Evolutionary conservation across 179 eudicot species (phyloP), one percentile per base, ranked within the genome.

Genomic region (Corrigiola litoralis): DNA sequence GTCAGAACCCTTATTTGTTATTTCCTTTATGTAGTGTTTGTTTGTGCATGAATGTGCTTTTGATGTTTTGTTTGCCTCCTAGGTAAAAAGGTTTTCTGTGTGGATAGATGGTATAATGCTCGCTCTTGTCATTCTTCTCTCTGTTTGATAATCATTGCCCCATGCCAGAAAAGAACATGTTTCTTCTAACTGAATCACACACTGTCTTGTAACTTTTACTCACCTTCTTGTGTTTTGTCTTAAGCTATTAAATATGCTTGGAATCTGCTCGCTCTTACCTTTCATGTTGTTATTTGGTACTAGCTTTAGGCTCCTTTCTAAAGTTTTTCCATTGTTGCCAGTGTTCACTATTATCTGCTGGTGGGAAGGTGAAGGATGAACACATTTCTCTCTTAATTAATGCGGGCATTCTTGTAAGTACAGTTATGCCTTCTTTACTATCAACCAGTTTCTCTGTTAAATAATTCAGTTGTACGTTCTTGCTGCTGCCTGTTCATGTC

Each of bases 351-450:
- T 81, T 94, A 47, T 83, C 94, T 41, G 45, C 61, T 4, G 91
- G 89, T 60, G 99, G 97, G 40, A 86, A 84, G 74, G 91, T 90
- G 79, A 90, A 86, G 68, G 99, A 94, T 70, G 88, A 79, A 20
- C 89, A 94, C 69, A 70, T 94, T 55, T 83, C 99, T 71, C 85
- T 86, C 55, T 68, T 94, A 62, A 87, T 94, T 28, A 90, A 81
- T 79, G 95, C 96, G 25, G 97, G 99, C 37, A 79, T 94, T 62
- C 84, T 94, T 25, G 99, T 94, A 67, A 88, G 96, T 79, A 17
- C 41, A 44, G 28, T 20, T 21, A 18, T 11, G 24, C 32, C 55
- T 13, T 54, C 34, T 24, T 47, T 1, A 33, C 36, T 28, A 60
- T 51, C 51, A 9, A 47, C 32, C 6, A 41, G 38, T 7, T 54